Conservation (phyloP, 352 stramenopile genomes). For the Pythium scleroteichum region DNA sequence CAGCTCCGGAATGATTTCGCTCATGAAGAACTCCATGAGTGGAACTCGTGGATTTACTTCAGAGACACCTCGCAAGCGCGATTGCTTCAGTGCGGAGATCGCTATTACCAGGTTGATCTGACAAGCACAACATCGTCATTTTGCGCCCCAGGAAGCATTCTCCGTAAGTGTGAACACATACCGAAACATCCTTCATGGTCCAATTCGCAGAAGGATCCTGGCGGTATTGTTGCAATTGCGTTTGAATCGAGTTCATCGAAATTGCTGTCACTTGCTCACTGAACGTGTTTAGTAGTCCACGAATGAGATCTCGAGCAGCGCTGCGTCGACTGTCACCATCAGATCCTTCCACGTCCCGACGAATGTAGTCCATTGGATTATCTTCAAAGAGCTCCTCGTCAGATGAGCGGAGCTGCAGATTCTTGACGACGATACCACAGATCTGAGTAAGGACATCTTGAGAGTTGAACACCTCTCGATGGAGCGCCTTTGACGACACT, state of each 20-base stretch:
- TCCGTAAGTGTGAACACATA: conserved; percentile 39
- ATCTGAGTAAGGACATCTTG: conserved; percentile 88
- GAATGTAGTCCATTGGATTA: conserved; percentile 98
- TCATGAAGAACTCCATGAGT: conserved; percentile 96
- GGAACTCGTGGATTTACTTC: conserved; percentile 95
- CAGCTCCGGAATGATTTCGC: conserved; percentile 93
- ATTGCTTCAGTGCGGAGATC: conserved; percentile 94
- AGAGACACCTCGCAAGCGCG: conserved; percentile 90
- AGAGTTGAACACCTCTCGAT: conserved; percentile 88
- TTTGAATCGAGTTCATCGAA: conserved; percentile 89
- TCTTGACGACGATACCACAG: conserved; percentile 97
- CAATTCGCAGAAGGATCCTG: conserved; percentile 87
- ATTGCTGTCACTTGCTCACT: conserved; percentile 94
- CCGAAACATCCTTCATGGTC: conserved; percentile 95
- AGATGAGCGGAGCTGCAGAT: conserved; percentile 95
- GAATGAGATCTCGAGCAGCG: conserved; percentile 94
- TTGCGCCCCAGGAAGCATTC: neutral
- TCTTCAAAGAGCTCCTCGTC: conserved; percentile 99
- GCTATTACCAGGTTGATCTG: conserved; percentile 95
- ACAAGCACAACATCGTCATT: neutral
- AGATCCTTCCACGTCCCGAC: conserved; percentile 97
- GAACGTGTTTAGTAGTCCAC: conserved; percentile 95
- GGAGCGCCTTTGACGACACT: conserved; percentile 94
- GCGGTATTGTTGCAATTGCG: conserved; percentile 92
- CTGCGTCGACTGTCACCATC: conserved; percentile 96